A percentile compares a stretch with the other conserved stretches of the same genome.
Evolutionary conservation across 1,139 yeast genomes (phyloP).

Genomic region (Taphrina pruni): DNA sequence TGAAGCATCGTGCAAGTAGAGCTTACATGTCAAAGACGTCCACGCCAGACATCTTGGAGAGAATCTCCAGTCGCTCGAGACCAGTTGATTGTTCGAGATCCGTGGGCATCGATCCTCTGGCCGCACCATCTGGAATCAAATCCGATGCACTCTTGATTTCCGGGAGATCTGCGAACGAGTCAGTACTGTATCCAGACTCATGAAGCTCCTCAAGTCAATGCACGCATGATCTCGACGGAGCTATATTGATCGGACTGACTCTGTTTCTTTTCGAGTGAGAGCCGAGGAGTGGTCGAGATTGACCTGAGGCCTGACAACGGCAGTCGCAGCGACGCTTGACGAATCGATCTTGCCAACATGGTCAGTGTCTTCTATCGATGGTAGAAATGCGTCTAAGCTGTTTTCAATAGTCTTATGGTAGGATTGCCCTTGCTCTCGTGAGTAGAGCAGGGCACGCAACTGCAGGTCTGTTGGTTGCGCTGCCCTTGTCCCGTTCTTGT

Average conservation of each 20-base stretch:
- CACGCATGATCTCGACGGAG: no score
- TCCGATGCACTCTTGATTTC: conserved; percentile 83
- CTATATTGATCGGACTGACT: conserved; percentile 1
- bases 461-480: no score
- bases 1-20: conserved; percentile 75
- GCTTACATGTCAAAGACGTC: conserved; percentile 82
- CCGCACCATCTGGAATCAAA: conserved; percentile 86
- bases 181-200: no score
- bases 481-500: no score
- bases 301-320: not conserved
- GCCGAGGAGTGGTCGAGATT: conserved; percentile 29
- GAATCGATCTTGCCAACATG: conserved; percentile 31
- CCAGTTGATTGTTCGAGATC: conserved; percentile 98
- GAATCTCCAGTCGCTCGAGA: conserved; percentile 92
- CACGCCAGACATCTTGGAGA: conserved; percentile 94
- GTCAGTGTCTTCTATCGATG: not conserved
- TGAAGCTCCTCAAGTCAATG: no score
- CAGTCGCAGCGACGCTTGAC: conserved; percentile 17
- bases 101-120: conserved; percentile 81
- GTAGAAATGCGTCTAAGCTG: not conserved
- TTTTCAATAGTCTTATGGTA: no score
- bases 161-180: conserved; percentile 54
- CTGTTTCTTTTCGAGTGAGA: conserved; percentile 18
- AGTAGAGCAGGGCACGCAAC: no score
- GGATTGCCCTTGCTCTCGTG: no score